Base-by-base conservation (phyloP, 495 filamentous ascomycete species). In the Parathielavia hyrcaniae region DNA sequence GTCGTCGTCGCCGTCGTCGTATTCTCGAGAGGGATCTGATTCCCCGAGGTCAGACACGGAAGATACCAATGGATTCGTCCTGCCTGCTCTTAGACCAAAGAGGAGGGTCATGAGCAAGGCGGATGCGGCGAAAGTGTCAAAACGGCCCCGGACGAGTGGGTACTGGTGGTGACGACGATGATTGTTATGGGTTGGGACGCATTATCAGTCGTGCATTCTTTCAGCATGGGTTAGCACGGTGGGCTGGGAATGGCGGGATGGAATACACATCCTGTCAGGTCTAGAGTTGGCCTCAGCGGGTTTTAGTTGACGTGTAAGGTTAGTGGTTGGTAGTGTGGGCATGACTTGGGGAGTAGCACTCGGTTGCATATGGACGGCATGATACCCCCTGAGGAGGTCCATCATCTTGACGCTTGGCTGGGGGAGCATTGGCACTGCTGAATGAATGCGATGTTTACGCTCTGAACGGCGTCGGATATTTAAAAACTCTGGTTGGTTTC, bases 301-400 rank as follows among this genome's bases (percentile, higher is more conserved):
- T 30, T 30, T 6, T 30, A 6, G 26, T 30, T 30, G 26, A 30
- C 26, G 26, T 30, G 6, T 30, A 2, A 30, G 26, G 26, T 30
- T 30, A 30, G 26, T 30, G 26, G 26, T 30, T 30, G 26, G 26
- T 30, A 30, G 6, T 30, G 26, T 30, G 6, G 41, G 17, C 20
- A 20, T 11, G 5, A 17, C 41, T 20, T 44, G 17, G 19, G 40
- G 41, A 47, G 45, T 20, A 20, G 47, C 47, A 50, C 4, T 19
- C 47, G 47, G 47, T 34, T 17, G 19, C 32, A 14, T 30, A 49
- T 50, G 47, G 47, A 36, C 30, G 32, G 32, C 6, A 50, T 50
- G 47, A 50, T 50, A 50, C 47, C 47, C 46, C 32, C 45, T 34
- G 47, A 50, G 47, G 6, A 35, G 4, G 34, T 35, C 11, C 45